These are phyloP conservation scores for Dimocarpus longan DNA, from an alignment of 345 rosid genomes.

Conservation along the genomic window DNA sequence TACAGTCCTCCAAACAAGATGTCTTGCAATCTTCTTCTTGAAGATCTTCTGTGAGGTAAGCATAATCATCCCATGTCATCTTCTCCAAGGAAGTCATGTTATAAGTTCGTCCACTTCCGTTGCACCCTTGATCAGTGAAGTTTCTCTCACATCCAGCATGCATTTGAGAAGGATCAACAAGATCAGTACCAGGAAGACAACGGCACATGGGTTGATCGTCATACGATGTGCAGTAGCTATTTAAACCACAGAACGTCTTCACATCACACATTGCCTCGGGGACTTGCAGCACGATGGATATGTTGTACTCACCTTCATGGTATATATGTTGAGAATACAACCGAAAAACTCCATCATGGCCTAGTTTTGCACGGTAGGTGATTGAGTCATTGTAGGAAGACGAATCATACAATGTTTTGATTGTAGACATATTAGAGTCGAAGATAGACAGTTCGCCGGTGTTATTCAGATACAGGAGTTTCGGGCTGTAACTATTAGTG, in stretches of 20 bases:
- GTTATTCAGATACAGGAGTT: background rate
- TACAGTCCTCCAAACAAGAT: background rate
- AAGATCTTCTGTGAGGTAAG: background rate
- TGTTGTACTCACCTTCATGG: background rate
- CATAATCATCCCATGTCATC: background rate
- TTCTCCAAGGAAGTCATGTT: background rate
- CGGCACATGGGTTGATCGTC: background rate
- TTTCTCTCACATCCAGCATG: background rate
- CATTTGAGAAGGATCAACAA: background rate
- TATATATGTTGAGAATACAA: background rate
- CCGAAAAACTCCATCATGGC: background rate
- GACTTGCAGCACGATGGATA: background rate
- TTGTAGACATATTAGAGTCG: background rate
- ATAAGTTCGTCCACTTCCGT: background rate
- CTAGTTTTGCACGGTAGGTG: background rate
- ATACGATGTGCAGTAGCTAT: background rate
- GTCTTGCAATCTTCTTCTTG: background rate
- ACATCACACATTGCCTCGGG: background rate
- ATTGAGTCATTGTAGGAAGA: background rate
- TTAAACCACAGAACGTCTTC: background rate
- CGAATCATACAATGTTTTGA: too few species aligned
- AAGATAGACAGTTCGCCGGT: background rate
- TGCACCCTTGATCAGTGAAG: background rate
- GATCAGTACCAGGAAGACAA: background rate
- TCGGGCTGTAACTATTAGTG: background rate